Base-by-base conservation (phyloP, 2,329 filamentous ascomycete species). In the Pseudonectria foliicola region DNA sequence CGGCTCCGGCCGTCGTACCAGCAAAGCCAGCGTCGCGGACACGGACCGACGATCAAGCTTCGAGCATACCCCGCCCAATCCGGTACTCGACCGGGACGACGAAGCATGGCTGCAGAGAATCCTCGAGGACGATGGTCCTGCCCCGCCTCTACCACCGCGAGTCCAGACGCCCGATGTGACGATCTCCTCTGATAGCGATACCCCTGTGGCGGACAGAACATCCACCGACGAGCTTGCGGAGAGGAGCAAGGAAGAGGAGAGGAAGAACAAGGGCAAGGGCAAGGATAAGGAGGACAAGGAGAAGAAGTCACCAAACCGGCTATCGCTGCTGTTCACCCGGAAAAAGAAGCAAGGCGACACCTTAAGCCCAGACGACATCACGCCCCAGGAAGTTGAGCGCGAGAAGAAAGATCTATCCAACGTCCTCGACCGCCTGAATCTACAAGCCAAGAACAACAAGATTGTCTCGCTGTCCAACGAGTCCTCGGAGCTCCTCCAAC, bases 381-480 rank as follows among this genome's bases (percentile, higher is more conserved):
- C 56, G 27, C 46, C 47, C 42, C 62, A 43, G 37, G 68, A 60
- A 56, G 73, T 55, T 18, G 63, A 67, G 37, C 57, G 59, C 28
- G 75, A 79, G 60, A 62, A 60, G 48, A 79, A 87, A 52, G 92
- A 95, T 49, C 76, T 96, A 40, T 77, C 76, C 26, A 72, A 76
- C 21, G 77, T 95, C 14, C 80, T 98, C 18, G 84, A 94, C 53
- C 76, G 85, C 29, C 73, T 98, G 42, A 89, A 93, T 54, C 77
- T 94, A 23, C 77, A 83, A 5, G 84, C 85, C 6, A 75, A 82
- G 46, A 89, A 94, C 67, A 92, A 93, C 64, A 82, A 80, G 38
- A 85, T 85, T 40, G 85, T 95, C 59, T 82, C 81, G 10, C 74
- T 95, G 38, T 85, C 85, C n/a, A 75, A 78, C 39, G 88, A 94